Base-by-base conservation (phyloP, 768 basidiomycete species). In the Boletus subparvulus region DNA sequence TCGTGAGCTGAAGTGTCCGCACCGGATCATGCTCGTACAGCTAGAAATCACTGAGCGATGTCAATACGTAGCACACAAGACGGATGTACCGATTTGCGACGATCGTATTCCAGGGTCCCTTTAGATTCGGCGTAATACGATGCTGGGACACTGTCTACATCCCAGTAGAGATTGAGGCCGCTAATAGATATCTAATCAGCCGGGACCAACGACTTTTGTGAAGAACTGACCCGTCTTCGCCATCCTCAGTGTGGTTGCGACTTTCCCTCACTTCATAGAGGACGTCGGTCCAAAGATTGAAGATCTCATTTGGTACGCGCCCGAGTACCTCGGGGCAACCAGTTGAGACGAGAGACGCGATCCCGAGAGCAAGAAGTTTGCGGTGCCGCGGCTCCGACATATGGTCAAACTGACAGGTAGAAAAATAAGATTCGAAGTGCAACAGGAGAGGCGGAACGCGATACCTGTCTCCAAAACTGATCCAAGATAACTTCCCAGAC, bases 231-330 rank as follows among this genome's bases (percentile, higher is more conserved):
- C 66, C 65, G n/a, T 69, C 70, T 57, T 74, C 75, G 17, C 76
- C 75, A 46, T 73, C 67, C 17, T 71, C 69, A 1, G 65, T 63
- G 24, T 68, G 66, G 28, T 66, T 74, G 61, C 78, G 74, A 9
- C 84, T 84, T 71, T 95, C 94, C 65, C 86, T 88, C 49, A 94
- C 78, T 68, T 94, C 92, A 14, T 87, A 88, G 51, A 95, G 85
- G 6, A 94, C 93, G 59, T 94, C 93, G 39, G 88, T 74, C 93
- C 93, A 96, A 30, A 94, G 73, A 64, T 91, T 89, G 70, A 91
- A 90, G 26, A 92, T 83, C 62, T 94, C 93, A 4, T 78, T 80
- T 14, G 83, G 79, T 26, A 96, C 73, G 19, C 89, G 81, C 32
- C 81, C 77, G 11, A 96, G 81, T 12, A 93, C 85, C 63, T 91